Conservation (phyloP, 371 early-diverging fungal species). For the Umbelopsis sp. region DNA sequence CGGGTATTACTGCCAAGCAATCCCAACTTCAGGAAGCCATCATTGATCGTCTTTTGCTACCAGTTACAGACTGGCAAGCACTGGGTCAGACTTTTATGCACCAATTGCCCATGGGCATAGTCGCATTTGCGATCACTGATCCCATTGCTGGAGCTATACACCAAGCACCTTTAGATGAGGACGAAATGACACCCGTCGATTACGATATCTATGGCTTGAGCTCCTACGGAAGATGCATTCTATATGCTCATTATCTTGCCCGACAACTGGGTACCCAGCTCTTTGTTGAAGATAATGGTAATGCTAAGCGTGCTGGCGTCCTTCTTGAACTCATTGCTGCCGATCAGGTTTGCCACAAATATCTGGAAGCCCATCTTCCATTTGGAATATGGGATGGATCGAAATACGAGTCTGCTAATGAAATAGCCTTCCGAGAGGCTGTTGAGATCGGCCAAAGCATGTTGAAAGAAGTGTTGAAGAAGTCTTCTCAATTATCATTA, state of each 20-base stretch:
- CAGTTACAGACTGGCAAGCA: constrained; percentile 29
- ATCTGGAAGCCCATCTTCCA: constrained; percentile 34
- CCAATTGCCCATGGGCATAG: constrained; percentile 18
- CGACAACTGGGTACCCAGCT: constrained; percentile 30
- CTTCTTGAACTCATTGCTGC: constrained; percentile 5
- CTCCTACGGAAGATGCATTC: constrained; percentile 52
- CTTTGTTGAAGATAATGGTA: constrained; percentile 34
- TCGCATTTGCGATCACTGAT: constrained; percentile 28
- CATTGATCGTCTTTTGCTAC: constrained; percentile 23
- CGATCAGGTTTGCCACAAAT: constrained; percentile 25
- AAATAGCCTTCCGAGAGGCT: not conserved
- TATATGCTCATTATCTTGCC: constrained; percentile 41
- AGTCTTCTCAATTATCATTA: not conserved
- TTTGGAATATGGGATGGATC: constrained; percentile 24
- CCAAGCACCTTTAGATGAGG: constrained; percentile 29
- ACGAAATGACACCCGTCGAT: constrained; percentile 35
- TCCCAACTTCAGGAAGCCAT: constrained; percentile 18
- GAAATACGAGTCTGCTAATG: not conserved
- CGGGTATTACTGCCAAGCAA: constrained; percentile 14
- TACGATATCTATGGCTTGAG: constrained; percentile 63
- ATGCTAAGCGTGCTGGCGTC: constrained; percentile 8
- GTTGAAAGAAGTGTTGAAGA: not conserved
- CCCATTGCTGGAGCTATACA: constrained; percentile 27
- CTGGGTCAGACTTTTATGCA: not conserved
- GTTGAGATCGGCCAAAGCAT: not conserved